Evolutionary conservation across 768 basidiomycete genomes (phyloP).

Genomic region (Amanita thiersii): DNA sequence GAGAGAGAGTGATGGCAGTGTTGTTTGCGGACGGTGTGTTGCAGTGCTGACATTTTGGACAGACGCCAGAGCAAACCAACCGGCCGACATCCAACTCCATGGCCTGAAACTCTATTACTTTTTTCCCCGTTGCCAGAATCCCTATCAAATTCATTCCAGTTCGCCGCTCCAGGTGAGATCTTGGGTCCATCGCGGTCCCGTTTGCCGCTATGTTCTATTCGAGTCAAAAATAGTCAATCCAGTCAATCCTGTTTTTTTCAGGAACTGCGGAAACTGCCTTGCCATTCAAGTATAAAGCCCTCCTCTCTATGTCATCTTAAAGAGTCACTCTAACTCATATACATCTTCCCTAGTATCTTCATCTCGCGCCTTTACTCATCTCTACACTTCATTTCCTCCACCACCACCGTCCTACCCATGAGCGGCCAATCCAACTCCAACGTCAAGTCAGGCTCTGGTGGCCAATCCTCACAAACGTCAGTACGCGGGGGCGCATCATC

Average conservation of each 20-base stretch:
- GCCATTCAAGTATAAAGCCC: constrained; percentile 4
- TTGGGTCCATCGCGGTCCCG: background rate
- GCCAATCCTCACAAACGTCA: constrained; percentile 29
- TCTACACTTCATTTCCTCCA: constrained; percentile 7
- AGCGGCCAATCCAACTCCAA: constrained; percentile 32
- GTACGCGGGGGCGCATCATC: constrained; percentile 43
- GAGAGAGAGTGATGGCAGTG: no score
- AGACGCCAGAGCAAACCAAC: no score
- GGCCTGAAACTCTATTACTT: constrained; percentile 26
- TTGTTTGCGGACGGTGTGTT: no score
- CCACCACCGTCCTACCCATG: constrained; percentile 25
- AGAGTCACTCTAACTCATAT: background rate
- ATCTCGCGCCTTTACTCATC: background rate
- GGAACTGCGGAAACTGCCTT: background rate
- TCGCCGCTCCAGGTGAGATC: constrained; percentile 11
- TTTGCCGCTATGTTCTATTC: background rate
- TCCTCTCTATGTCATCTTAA: background rate
- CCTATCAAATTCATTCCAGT: constrained; percentile 26
- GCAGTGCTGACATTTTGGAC: no score
- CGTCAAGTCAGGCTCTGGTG: constrained; percentile 20
- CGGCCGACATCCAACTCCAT: no score
- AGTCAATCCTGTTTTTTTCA: constrained; percentile 1
- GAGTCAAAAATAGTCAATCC: constrained; percentile 7
- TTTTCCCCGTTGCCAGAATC: constrained; percentile 22
- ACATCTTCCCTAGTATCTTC: background rate